Evolutionary conservation across 345 rosid species (phyloP).

Genomic region (Pistacia integerrima): DNA sequence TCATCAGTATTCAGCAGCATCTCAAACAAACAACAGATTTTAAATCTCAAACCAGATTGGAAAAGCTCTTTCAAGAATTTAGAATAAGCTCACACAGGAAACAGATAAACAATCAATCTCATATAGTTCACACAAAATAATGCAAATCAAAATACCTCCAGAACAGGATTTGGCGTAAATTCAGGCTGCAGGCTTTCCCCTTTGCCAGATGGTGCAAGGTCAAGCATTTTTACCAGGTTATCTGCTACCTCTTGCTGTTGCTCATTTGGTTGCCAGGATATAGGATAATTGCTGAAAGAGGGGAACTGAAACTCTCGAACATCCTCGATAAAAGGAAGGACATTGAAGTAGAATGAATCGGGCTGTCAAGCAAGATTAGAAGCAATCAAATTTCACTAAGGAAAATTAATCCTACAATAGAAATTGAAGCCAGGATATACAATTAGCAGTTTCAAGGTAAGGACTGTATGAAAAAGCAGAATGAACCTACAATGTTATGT

Average conservation of each 20-base stretch:
- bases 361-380: slow-evolving; percentile 52
- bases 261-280: slow-evolving; percentile 70
- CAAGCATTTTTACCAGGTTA: slow-evolving; percentile 78
- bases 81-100: background rate
- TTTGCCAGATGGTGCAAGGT: slow-evolving; percentile 70
- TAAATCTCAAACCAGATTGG: background rate
- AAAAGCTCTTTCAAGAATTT: background rate
- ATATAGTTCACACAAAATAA: background rate
- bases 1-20: background rate
- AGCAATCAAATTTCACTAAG: slow-evolving; percentile 10
- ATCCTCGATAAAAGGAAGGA: slow-evolving; percentile 89
- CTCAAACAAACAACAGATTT: slow-evolving; percentile 1
- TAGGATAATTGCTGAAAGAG: slow-evolving; percentile 73
- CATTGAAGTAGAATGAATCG: slow-evolving; percentile 87
- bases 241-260: slow-evolving; percentile 85
- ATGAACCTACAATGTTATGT: slow-evolving; percentile 59
- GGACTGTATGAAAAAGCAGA: background rate
- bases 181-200: slow-evolving; percentile 74
- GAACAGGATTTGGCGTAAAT: slow-evolving; percentile 83
- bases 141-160: slow-evolving; percentile 52
- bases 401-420: slow-evolving; percentile 12
- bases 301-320: slow-evolving; percentile 89
- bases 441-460: slow-evolving; percentile 3
- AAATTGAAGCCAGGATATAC: slow-evolving; percentile 1
- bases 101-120: background rate